Base-by-base conservation (phyloP, 306 rosid genomes). In the Prosopis cineraria region DNA sequence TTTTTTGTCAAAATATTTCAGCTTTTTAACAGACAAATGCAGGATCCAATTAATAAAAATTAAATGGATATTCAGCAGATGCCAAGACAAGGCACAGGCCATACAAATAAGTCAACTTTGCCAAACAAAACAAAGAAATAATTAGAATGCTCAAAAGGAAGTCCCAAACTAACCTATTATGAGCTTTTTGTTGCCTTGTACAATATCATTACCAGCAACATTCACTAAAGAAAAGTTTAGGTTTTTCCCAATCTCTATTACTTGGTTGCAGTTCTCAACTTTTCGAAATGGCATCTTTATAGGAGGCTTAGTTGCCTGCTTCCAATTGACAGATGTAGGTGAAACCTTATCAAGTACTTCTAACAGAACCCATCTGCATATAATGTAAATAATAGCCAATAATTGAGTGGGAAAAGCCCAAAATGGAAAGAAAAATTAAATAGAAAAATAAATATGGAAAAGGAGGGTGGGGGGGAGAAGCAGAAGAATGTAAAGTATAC, bases 181-280 rank as follows among this genome's bases (percentile, higher is more conserved):
- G 66, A 96, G 99, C 89, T 96, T 96, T 87, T 96, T 96, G 80
- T 96, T 96, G 84, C 99, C 99, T 82, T 96, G 98, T 81, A 96
- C 99, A 77, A 96, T 81, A 88, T 96, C 99, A 81, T 90, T 96
- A 53, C 99, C 99, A 79, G 98, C 98, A 43, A 96, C 89, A 82
- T 96, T 96, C 80, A 96, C 99, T 39, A 96, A 91, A 44, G 99
- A 96, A 83, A 96, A 89, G 72, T 88, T 96, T 73, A 96, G 80
- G 44, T 90, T 84, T 88, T 89, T 93, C 77, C 99, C 99, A 67
- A 96, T 86, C 85, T 83, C 68, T 80, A 96, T 82, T 79, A 96
- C 96, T 90, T 96, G 99, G 83, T 96, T 96, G 89, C 97, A 91
- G 74, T 96, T 96, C 96, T 96, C 99, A 53, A 96, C 96, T 85